Conservation (phyloP, 805 yeast species). For the Myxozyma neotropica region DNA sequence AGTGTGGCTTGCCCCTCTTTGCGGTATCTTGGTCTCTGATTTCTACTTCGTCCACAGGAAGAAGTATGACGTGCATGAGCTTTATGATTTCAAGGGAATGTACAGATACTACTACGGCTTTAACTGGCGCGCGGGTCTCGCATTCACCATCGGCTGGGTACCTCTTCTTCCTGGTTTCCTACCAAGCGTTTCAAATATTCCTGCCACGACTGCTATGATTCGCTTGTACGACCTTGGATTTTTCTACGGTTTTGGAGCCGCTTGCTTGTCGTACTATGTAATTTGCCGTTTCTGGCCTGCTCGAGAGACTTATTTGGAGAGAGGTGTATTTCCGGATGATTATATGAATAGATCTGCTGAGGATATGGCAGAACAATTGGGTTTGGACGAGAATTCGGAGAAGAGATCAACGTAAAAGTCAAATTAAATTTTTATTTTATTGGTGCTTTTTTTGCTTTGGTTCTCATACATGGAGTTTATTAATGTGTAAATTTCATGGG, state of each 20-base stretch:
- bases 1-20: slow-evolving; percentile 48
- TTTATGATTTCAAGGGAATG: slow-evolving; percentile 44
- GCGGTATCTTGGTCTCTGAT: slow-evolving; percentile 47
- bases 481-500: background rate
- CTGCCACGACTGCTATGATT: slow-evolving; percentile 43
- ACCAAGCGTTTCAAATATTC: slow-evolving; percentile 30
- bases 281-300: slow-evolving; percentile 25
- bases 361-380: slow-evolving; percentile 2
- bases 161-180: slow-evolving; percentile 37
- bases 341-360: slow-evolving; percentile 7
- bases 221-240: slow-evolving; percentile 26
- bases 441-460: background rate
- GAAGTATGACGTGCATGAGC: slow-evolving; percentile 47
- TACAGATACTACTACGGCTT: slow-evolving; percentile 51
- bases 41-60: slow-evolving; percentile 47
- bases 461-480: no score
- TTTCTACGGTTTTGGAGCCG: slow-evolving; percentile 26
- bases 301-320: slow-evolving; percentile 21
- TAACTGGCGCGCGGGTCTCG: slow-evolving; percentile 48
- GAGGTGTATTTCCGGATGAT: slow-evolving; percentile 22
- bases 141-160: slow-evolving; percentile 41
- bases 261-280: slow-evolving; percentile 19
- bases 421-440: background rate
- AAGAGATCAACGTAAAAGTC: background rate
- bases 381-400: background rate